phyloP scores from a whole-genome alignment of 345 rosid genomes.

The Eucalyptus globulus region DNA sequence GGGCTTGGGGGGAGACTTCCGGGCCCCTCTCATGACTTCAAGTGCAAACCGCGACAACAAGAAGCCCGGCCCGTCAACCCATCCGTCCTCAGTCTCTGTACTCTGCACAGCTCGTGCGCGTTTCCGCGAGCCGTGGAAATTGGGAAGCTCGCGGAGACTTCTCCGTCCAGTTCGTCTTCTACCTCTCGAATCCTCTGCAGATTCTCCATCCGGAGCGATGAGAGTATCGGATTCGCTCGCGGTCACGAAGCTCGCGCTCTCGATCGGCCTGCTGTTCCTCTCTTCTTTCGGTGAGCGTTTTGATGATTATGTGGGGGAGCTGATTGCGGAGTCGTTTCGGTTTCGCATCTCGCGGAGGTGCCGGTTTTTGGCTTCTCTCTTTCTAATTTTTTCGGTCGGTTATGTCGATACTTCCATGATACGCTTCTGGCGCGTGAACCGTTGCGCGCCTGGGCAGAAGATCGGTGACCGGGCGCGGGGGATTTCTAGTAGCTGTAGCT shows the following conservation, averaged over 20 bases:
- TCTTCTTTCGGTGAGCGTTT: conserved; percentile 19
- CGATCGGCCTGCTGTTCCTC: conserved; percentile 2
- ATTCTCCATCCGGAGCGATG: neutral
- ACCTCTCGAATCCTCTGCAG: neutral
- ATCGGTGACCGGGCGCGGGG: neutral
- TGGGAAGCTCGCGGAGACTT: neutral
- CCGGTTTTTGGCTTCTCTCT: neutral
- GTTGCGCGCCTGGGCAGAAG: neutral
- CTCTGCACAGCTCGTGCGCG: neutral
- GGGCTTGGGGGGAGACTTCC: neutral
- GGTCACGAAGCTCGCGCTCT: neutral
- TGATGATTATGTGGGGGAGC: neutral
- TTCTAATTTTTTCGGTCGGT: neutral
- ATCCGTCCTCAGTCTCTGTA: neutral
- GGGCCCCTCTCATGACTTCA: neutral
- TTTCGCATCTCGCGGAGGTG: neutral
- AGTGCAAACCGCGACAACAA: neutral
- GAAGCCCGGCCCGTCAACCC: neutral
- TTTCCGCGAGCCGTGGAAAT: neutral
- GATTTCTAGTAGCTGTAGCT: neutral
- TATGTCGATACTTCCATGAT: neutral
- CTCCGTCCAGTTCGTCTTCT: neutral
- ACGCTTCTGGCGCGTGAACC: neutral
- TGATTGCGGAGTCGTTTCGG: neutral
- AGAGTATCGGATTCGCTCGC: neutral